phyloP scores from a whole-genome alignment of 202 grass and related monocot genomes.

The Alloteropsis angusta region DNA sequence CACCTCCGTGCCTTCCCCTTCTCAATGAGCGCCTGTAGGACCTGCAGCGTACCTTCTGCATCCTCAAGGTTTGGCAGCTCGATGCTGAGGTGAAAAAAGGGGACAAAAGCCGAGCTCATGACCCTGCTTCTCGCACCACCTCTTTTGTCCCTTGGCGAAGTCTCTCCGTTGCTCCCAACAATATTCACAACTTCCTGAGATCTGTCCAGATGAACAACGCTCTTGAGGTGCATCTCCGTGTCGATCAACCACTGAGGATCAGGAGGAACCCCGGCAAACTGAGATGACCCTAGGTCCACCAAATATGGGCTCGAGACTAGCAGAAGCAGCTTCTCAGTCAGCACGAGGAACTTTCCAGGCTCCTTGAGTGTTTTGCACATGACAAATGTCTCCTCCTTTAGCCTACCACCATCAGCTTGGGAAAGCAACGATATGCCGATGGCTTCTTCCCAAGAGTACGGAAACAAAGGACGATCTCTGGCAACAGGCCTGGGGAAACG shows the following conservation, averaged over 20 bases:
- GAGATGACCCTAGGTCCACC: slow-evolving; percentile 42
- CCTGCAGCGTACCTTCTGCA: slow-evolving; percentile 47
- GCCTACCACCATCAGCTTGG: slow-evolving; percentile 58
- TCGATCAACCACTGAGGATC: slow-evolving; percentile 68
- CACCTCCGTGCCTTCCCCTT: slow-evolving; percentile 53
- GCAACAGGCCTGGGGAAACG: slow-evolving; percentile 76
- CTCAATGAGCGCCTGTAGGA: slow-evolving; percentile 41
- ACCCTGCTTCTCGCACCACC: slow-evolving; percentile 33
- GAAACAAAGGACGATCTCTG: slow-evolving; percentile 59
- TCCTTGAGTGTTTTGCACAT: slow-evolving; percentile 66
- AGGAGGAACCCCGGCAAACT: slow-evolving; percentile 67
- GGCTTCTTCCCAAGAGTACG: slow-evolving; percentile 91
- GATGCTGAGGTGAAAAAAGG: slow-evolving; percentile 54
- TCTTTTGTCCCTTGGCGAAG: slow-evolving; percentile 54
- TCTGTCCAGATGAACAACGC: slow-evolving; percentile 80
- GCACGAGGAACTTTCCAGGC: slow-evolving; percentile 57
- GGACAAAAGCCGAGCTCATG: slow-evolving; percentile 38
- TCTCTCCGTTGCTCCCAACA: slow-evolving; percentile 76
- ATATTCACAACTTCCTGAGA: slow-evolving; percentile 73
- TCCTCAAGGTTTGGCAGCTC: slow-evolving; percentile 59
- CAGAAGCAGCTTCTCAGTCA: slow-evolving; percentile 65
- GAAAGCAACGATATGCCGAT: slow-evolving; percentile 59
- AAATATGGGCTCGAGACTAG: slow-evolving; percentile 56
- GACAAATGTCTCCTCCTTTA: slow-evolving; percentile 78
- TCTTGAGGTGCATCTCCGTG: slow-evolving; percentile 74